Base-by-base conservation (phyloP, 495 filamentous ascomycete genomes). In the Hypoxylon fragiforme region DNA sequence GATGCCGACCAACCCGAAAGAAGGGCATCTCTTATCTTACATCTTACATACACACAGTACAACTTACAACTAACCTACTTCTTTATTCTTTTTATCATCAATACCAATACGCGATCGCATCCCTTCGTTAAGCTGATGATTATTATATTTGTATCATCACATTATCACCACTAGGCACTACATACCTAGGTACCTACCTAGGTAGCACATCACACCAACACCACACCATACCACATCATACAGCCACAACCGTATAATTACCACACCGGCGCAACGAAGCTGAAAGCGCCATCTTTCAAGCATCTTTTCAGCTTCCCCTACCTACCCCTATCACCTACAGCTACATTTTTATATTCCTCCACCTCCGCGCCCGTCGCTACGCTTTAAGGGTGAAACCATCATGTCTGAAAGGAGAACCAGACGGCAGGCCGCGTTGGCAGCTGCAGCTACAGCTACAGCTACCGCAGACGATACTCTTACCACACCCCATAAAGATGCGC, bases 361-460 rank as follows among this genome's bases (percentile, higher is more conserved):
- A n/a, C n/a, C 18, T 31, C 24, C 24, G n/a, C 35, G 34, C 42
- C 35, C 30, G 19, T 46, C 22, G 20, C 24, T 37, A 35, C 11
- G 22, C 40, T 36, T n/a, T 45, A 18, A 16, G n/a, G 34, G 28
- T 15, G 18, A 37, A 44, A 13, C 39, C 47, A 48, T 24, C 38
- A 71, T 71, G 69, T 63, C 67, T 11, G 67, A 67, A 40, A 56
- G 62, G 36, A 42, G 56, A 38, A 71, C 68, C 14, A 63, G 66
- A 60, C 64, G 68, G 45, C 68, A 71, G 55, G 55, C 63, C 42
- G 68, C 68, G 50, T 38, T 68, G 58, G 65, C 54, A 43, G 59
- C 58, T 42, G 60, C 54, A 1, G 51, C 55, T 18, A 46, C 44
- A 12, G 35, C 35, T 13, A 40, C 24, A 9, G 4, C 44, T 5